Evolutionary conservation across 208 protist genomes (phyloP).

Genomic region (Trypanosoma caninum): DNA sequence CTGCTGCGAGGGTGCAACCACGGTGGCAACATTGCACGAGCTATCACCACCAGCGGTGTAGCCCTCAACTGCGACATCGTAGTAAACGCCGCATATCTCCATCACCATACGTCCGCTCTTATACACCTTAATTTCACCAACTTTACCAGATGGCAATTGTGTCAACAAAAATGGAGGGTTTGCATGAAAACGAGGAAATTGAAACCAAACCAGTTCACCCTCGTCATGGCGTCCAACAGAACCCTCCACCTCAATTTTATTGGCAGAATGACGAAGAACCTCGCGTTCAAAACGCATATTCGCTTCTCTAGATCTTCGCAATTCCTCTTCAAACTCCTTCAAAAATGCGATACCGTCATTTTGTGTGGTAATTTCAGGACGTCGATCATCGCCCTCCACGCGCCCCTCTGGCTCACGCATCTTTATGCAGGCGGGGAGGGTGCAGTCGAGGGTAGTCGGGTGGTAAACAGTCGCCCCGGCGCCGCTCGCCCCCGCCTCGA

Average conservation of each 20-base stretch:
- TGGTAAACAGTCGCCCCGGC: constrained; percentile 23
- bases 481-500: constrained; percentile 15
- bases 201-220: constrained; percentile 63
- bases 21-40: constrained; percentile 41
- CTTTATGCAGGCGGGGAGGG: constrained; percentile 13
- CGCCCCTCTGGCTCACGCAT: background rate
- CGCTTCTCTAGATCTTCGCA: constrained; percentile 26
- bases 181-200: constrained; percentile 69
- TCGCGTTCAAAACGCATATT: constrained; percentile 70
- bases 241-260: constrained; percentile 16
- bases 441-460: constrained; percentile 31
- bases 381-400: constrained; percentile 22
- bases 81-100: constrained; percentile 69
- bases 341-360: constrained; percentile 64
- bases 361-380: constrained; percentile 12
- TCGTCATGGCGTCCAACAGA: constrained; percentile 11
- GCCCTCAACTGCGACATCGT: constrained; percentile 63
- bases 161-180: constrained; percentile 44
- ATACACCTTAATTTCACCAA: constrained; percentile 77
- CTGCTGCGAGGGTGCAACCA: constrained; percentile 40
- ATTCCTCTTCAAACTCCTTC: constrained; percentile 49
- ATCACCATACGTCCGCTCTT: constrained; percentile 78
- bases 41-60: constrained; percentile 32
- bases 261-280: constrained; percentile 24
- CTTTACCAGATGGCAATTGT: constrained; percentile 59